Evolutionary conservation across 2,329 filamentous ascomycete genomes (phyloP).

Genomic region (Aspergillus sp.): DNA sequence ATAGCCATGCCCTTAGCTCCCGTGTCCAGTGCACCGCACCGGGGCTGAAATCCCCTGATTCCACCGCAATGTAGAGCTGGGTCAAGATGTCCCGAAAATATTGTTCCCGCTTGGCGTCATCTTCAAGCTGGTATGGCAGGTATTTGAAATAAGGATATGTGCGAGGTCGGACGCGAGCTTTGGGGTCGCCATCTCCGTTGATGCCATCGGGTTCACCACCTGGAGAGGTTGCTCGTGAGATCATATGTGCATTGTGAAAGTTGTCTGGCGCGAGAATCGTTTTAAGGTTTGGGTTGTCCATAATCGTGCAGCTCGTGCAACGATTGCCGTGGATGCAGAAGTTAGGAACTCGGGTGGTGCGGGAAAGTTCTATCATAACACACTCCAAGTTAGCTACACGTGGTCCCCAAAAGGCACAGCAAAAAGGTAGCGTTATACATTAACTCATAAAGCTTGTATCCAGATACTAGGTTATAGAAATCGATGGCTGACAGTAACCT

Average conservation of each 20-base stretch:
- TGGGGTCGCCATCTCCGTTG: slow-evolving; percentile 55
- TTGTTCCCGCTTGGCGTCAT: slow-evolving; percentile 71
- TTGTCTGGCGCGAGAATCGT: slow-evolving; percentile 39
- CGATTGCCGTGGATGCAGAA: slow-evolving; percentile 16
- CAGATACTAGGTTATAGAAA: slow-evolving; percentile 19
- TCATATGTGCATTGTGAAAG: slow-evolving; percentile 58
- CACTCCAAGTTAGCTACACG: slow-evolving; percentile 24
- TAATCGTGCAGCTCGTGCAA: slow-evolving; percentile 25
- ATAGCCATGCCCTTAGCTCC: slow-evolving; percentile 92
- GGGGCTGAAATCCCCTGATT: slow-evolving; percentile 89
- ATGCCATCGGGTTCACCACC: slow-evolving; percentile 54
- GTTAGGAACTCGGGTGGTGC: slow-evolving; percentile 22
- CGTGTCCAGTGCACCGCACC: slow-evolving; percentile 96
- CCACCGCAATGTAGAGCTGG: slow-evolving; percentile 87
- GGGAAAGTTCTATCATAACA: slow-evolving; percentile 26
- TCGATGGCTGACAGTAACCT: slow-evolving; percentile 24
- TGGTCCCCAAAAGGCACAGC: neutral
- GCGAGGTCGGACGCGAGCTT: slow-evolving; percentile 73
- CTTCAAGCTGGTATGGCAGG: slow-evolving; percentile 85
- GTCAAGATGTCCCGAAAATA: slow-evolving; percentile 86
- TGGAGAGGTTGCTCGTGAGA: slow-evolving; percentile 84
- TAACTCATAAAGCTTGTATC: slow-evolving; percentile 22
- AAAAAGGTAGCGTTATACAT: slow-evolving; percentile 13
- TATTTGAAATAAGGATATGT: slow-evolving; percentile 92
- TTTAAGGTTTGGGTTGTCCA: slow-evolving; percentile 37